These are phyloP conservation scores for Cladosporium sp. DNA, from an alignment of 2,329 filamentous ascomycete genomes.

Conservation along the genomic window DNA sequence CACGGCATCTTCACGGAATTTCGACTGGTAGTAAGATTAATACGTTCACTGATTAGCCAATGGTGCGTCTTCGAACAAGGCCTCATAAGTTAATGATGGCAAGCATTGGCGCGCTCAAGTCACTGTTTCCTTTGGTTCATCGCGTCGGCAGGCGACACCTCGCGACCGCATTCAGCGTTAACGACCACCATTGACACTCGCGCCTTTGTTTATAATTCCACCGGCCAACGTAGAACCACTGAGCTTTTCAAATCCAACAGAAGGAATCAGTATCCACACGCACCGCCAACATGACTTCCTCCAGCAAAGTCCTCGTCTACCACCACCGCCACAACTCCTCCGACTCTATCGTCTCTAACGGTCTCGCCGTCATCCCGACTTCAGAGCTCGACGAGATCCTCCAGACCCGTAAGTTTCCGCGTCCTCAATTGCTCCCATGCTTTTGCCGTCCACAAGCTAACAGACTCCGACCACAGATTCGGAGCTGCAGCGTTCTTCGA, in stretches of 20 bases:
- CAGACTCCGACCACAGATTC: slow-evolving; percentile 20
- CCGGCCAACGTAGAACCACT: neutral
- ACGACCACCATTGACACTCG: neutral
- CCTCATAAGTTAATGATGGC: neutral
- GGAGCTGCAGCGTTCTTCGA: slow-evolving; percentile 23
- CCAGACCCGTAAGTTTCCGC: slow-evolving; percentile 7
- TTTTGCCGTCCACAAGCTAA: neutral
- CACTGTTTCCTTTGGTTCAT: neutral
- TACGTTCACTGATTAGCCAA: neutral
- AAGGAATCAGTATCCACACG: neutral
- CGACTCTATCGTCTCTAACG: slow-evolving; percentile 20
- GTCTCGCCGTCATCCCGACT: slow-evolving; percentile 21
- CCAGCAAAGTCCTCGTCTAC: slow-evolving; percentile 28
- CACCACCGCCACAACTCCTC: slow-evolving; percentile 23
- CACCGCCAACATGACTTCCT: slow-evolving; percentile 13
- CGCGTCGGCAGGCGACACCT: neutral
- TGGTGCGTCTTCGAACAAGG: neutral
- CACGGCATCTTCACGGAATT: neutral
- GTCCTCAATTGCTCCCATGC: neutral
- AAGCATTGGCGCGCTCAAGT: neutral
- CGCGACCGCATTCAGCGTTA: neutral
- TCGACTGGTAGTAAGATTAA: neutral
- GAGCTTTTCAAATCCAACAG: neutral
- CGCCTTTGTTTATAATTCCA: neutral
- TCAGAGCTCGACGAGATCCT: slow-evolving; percentile 24